Percentiles rank a stretch among this genome's conserved stretches.
Conservation (phyloP, 2,329 filamentous ascomycete species). For the Trichoderma pleuroti region DNA sequence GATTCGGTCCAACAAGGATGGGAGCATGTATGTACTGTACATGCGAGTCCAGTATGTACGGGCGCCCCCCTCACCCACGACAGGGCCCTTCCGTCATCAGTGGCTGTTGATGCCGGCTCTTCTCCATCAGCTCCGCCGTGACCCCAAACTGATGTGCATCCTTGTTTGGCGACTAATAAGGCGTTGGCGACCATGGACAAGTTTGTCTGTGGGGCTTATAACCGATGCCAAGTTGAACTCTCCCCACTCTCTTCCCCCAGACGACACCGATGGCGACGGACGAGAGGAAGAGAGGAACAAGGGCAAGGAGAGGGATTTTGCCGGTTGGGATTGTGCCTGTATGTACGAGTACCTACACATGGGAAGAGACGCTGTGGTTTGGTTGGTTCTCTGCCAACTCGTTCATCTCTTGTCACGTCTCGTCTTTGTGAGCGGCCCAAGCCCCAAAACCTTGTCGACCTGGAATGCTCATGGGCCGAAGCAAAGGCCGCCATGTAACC, state of each 20-base stretch:
- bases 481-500: neutral
- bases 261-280: neutral
- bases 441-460: neutral
- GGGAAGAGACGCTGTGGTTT: neutral
- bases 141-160: slow-evolving; percentile 15
- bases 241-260: neutral
- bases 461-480: neutral
- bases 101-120: neutral
- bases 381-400: neutral
- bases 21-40: neutral
- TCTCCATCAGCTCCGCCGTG: slow-evolving; percentile 12
- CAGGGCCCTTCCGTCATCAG: slow-evolving; percentile 4
- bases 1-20: neutral
- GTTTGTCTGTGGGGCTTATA: slow-evolving; percentile 3
- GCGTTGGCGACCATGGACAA: neutral
- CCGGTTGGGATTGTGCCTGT: neutral
- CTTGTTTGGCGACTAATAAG: slow-evolving; percentile 3
- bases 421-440: neutral
- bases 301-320: neutral
- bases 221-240: neutral
- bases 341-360: neutral
- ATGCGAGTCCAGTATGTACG: no score
- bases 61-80: neutral
- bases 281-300: slow-evolving; percentile 9
- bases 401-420: neutral